Base-by-base conservation (phyloP, 2,329 filamentous ascomycete species). In the Phoma sp. region DNA sequence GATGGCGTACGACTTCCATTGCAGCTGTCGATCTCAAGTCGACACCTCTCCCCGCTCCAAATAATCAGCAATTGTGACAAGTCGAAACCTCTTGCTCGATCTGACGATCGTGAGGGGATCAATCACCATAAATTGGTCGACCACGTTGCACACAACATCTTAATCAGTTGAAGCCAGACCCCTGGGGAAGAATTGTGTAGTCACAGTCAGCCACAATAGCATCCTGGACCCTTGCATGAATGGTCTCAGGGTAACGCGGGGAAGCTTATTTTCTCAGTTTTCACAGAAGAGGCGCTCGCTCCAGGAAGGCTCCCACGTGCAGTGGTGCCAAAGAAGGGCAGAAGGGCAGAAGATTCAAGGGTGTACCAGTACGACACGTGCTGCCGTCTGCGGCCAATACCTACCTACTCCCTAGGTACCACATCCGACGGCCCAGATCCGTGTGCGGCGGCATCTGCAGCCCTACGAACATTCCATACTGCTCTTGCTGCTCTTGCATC, bases 291-390 rank as follows among this genome's bases (percentile, higher is more conserved):
- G 22, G 43, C 39, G 38, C 24, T 44, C 48, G 43, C 39, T 52
- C 45, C 45, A 44, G 54, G 43, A 47, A 51, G 53, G 47, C 27
- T 36, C 40, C 45, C 35, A 54, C n/a, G 43, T 36, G 32, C 43
- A 24, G 19, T 10, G 37, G 19, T 36, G 17, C n/a, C 27, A 21
- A 15, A 17, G 37, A 21, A 31, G 21, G 17, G 33, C n/a, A 19
- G 48, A 19, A n/a, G 21, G 9, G 49, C 15, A 19, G 32, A 9
- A 10, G 17, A n/a, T 25, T 5, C 17, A 17, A 17, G 17, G 17
- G 17, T 17, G 17, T 17, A 17, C 17, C 17, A 17, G 17, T 35
- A 22, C 22, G n/a, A 22, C 17, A 29, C 5, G n/a, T 15, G 31
- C 19, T 13, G n/a, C n/a, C 2, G 39, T 27, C 52, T 46, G 41